Percentiles rank a stretch among this genome's conserved stretches.
phyloP scores from a whole-genome alignment of 1,139 yeast species.

The Arxiozyma bovina region DNA sequence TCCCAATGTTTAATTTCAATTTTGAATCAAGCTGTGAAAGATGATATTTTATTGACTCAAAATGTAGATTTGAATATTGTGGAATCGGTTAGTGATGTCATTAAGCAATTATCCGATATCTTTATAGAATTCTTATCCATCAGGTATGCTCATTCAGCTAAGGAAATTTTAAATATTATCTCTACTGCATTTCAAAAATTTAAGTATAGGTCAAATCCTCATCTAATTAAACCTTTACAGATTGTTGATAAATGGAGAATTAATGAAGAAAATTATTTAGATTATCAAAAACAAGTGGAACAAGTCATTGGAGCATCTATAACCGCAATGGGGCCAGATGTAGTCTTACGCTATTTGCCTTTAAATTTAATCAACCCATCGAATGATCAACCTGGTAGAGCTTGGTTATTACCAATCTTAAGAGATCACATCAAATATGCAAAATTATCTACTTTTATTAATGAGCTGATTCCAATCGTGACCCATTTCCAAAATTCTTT shows the following conservation, averaged over 20 bases:
- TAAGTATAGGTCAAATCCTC: constrained; percentile 63
- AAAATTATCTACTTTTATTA: constrained; percentile 52
- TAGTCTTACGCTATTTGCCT: constrained; percentile 65
- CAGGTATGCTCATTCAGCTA: constrained; percentile 68
- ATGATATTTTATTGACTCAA: constrained; percentile 40
- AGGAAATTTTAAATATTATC: constrained; percentile 62
- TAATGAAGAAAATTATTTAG: constrained; percentile 58
- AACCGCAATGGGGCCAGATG: constrained; percentile 77
- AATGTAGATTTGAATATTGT: constrained; percentile 42
- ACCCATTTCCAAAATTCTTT: constrained; percentile 43
- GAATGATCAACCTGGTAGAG: constrained; percentile 60
- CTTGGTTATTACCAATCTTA: constrained; percentile 89
- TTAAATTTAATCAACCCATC: constrained; percentile 54
- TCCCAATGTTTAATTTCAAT: constrained; percentile 82
- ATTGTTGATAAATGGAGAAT: constrained; percentile 84
- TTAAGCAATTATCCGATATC: constrained; percentile 47
- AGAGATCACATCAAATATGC: constrained; percentile 80
- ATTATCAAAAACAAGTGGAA: constrained; percentile 72
- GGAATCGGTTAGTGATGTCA: constrained; percentile 54
- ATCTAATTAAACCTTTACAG: constrained; percentile 55
- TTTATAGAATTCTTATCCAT: constrained; percentile 55
- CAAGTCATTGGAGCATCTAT: constrained; percentile 71
- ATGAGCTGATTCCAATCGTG: constrained; percentile 58
- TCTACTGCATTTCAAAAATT: constrained; percentile 58
- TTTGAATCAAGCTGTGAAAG: constrained; percentile 56